phyloP scores from a whole-genome alignment of 1,139 yeast species.

The Kodamaea arcana region DNA sequence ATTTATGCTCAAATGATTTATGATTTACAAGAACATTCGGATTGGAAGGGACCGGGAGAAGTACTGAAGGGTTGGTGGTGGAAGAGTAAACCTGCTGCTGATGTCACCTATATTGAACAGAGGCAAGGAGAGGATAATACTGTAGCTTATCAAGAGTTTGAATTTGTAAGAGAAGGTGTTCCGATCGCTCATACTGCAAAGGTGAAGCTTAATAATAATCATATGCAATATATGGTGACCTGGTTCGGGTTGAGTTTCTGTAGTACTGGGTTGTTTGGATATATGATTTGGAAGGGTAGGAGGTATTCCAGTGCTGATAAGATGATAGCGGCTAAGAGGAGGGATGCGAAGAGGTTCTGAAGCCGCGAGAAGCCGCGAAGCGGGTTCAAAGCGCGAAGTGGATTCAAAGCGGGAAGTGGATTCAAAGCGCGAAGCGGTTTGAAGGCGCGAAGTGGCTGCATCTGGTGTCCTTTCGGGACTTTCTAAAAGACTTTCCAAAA shows the following conservation, averaged over 20 bases:
- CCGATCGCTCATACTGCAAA: conserved; percentile 83
- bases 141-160: conserved; percentile 41
- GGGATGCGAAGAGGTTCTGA: conserved; percentile 26
- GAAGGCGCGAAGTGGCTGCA: no score
- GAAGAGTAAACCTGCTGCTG: conserved; percentile 11
- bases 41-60: conserved; percentile 30
- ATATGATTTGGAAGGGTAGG: conserved; percentile 29
- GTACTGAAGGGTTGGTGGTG: conserved; percentile 9
- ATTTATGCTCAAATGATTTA: conserved; percentile 74
- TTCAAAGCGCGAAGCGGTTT: no score
- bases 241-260: conserved; percentile 88
- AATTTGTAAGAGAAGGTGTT: conserved; percentile 72
- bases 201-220: conserved; percentile 81
- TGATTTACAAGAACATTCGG: conserved; percentile 60
- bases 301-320: conserved; percentile 37
- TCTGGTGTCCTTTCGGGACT: no score
- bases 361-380: no score
- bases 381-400: no score
- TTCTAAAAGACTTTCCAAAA: no score
- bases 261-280: conserved; percentile 58
- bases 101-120: conserved; percentile 15
- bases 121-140: conserved; percentile 27
- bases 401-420: no score
- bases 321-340: conserved; percentile 39
- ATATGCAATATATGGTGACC: conserved; percentile 84